These are phyloP conservation scores for Saxophila tyrrhenica DNA, from an alignment of 495 filamentous ascomycete species.

Conservation along the genomic window DNA sequence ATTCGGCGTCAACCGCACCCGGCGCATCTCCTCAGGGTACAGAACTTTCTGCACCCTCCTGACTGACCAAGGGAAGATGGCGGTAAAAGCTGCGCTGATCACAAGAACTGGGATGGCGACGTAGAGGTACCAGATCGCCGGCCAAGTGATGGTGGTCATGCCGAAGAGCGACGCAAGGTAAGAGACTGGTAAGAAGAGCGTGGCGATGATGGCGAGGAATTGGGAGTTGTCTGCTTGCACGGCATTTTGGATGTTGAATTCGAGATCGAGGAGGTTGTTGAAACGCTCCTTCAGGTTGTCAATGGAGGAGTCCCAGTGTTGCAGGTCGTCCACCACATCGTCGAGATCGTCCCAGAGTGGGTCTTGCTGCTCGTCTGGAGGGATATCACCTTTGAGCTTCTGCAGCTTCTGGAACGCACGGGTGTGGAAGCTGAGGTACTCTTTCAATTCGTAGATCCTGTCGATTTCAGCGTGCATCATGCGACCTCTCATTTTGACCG, in stretches of 20 bases:
- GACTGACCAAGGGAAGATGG: slow-evolving; percentile 9
- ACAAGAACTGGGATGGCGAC: slow-evolving; percentile 15
- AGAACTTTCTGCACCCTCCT: slow-evolving; percentile 7
- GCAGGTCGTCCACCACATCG: slow-evolving; percentile 19
- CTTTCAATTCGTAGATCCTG: slow-evolving; percentile 19
- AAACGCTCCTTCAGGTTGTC: slow-evolving; percentile 20
- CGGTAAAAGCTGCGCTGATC: slow-evolving; percentile 3
- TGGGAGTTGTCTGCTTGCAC: slow-evolving; percentile 14
- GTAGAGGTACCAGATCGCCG: slow-evolving; percentile 16
- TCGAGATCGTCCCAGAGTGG: slow-evolving; percentile 21
- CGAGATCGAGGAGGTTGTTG: slow-evolving; percentile 22
- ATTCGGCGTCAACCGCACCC: slow-evolving; percentile 6
- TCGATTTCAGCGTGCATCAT: slow-evolving; percentile 19
- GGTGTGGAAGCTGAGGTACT: slow-evolving; percentile 17
- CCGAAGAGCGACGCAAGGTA: slow-evolving; percentile 19
- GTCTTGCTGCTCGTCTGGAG: slow-evolving; percentile 11
- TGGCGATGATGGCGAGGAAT: slow-evolving; percentile 19
- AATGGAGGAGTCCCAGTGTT: slow-evolving; percentile 14
- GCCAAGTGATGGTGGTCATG: slow-evolving; percentile 16
- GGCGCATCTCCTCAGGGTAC: slow-evolving; percentile 7
- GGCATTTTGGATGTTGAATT: slow-evolving; percentile 21
- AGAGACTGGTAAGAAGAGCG: slow-evolving; percentile 21
- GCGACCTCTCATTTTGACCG: slow-evolving; percentile 17
- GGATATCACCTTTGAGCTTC: slow-evolving; percentile 15
- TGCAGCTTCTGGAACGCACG: slow-evolving; percentile 19